Percentiles rank a stretch among this genome's conserved stretches.
These are phyloP conservation scores for Henckelia pumila DNA, from an alignment of 257 asterid species.

Conservation along the genomic window DNA sequence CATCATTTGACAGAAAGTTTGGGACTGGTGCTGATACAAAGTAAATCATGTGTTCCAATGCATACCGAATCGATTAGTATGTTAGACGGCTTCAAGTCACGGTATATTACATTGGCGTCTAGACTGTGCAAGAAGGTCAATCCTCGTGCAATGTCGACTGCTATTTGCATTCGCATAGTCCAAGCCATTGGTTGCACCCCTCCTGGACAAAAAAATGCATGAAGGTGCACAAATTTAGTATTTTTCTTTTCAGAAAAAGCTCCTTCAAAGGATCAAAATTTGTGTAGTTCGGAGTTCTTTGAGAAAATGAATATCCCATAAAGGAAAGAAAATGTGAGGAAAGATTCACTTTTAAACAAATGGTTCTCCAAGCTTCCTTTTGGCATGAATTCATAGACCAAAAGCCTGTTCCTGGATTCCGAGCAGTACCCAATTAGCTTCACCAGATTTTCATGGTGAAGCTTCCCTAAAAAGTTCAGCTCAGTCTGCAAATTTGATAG, in stretches of 20 bases:
- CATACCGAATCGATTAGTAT: conserved; percentile 55
- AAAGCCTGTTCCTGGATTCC: conserved; percentile 39
- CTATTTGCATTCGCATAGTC: conserved; percentile 43
- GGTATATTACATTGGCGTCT: conserved; percentile 49
- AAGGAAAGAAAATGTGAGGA: neutral
- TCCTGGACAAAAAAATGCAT: conserved; percentile 26
- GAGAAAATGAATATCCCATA: neutral
- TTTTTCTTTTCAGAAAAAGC: too few species aligned
- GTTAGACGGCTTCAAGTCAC: conserved; percentile 57
- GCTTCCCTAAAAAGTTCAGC: conserved; percentile 40
- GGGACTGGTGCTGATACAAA: neutral
- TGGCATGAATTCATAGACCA: conserved; percentile 50
- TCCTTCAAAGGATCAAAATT: neutral
- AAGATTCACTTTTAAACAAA: conserved; percentile 39
- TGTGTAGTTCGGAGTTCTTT: neutral
- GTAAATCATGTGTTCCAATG: neutral
- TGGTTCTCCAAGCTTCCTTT: conserved; percentile 55
- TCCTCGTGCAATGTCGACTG: conserved; percentile 51
- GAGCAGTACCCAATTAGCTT: conserved; percentile 45
- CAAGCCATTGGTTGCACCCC: conserved; percentile 53
- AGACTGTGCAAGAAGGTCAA: conserved; percentile 47
- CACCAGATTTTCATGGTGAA: conserved; percentile 45
- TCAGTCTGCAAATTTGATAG: conserved; percentile 33
- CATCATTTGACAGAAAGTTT: neutral
- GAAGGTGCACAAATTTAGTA: neutral